Evolutionary conservation across 257 asterid species (phyloP), one percentile per base, ranked within the genome.

Genomic region (Craterostigma plantagineum): DNA sequence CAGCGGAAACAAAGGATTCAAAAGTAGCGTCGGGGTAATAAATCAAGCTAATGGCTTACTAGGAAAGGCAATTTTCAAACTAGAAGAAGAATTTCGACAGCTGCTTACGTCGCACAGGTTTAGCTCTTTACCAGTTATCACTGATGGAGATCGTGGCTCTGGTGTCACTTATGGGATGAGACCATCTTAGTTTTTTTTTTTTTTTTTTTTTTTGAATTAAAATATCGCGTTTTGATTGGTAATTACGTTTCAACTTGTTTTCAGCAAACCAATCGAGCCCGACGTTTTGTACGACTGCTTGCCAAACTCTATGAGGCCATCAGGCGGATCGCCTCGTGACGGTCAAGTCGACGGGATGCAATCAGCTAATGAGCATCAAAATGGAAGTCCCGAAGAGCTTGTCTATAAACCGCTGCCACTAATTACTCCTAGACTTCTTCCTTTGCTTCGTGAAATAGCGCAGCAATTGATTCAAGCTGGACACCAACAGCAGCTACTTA

Each of bases 191-290:
- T 23, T 6, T 23, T 23, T 23, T 6, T 23, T 6, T 23, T 2
- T 23, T 23, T 23, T n/a, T n/a, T n/a, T n/a, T n/a, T n/a, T n/a
- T n/a, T n/a, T n/a, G n/a, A 23, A 23, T 23, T 23, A n/a, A n/a
- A n/a, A n/a, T n/a, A n/a, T 34, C 11, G 11, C 7, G 12, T 11
- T 38, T 38, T 38, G 12, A n/a, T 38, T 4, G 18, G 23, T 10
- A 7, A 18, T 54, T 48, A 13, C 55, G 23, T 46, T 57, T 59
- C 37, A 41, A 38, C 15, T 60, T 38, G 54, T 51, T 70, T 56
- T 62, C 86, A 87, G 98, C 79, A 87, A 87, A 62, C 93, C 95
- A 42, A 70, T 87, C 16, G 98, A 87, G 60, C 91, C 95, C 39
- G 98, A 87, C 69, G 71, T 74, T 50, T 79, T 87, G 42, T 74